Percentiles rank a stretch among this genome's conserved stretches.
Conservation (phyloP, 176 grass and related monocot species). For the Phoenix roebelenii region DNA sequence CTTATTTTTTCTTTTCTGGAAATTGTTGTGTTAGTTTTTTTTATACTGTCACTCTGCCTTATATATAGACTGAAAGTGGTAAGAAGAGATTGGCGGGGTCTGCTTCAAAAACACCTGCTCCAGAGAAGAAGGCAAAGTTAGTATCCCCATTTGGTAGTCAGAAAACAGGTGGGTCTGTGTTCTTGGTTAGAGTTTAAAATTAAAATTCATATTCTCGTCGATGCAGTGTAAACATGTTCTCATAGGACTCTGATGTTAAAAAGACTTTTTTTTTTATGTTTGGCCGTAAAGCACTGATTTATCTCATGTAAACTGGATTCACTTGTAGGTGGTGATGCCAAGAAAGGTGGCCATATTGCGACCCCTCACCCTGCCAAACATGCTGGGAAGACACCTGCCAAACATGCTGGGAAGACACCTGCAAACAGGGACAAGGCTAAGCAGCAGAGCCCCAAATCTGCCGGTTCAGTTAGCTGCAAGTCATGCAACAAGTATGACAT, state of each 20-base stretch:
- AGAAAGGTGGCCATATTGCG: conserved; percentile 51
- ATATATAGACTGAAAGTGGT: conserved; percentile 34
- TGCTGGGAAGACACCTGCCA: conserved; percentile 43
- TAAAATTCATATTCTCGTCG: too few relatives aligned
- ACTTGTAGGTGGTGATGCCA: conserved; percentile 32
- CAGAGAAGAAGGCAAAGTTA: conserved; percentile 79
- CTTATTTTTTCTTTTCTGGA: neutral
- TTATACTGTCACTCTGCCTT: neutral
- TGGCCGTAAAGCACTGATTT: too few relatives aligned
- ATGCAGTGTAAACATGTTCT: too few relatives aligned
- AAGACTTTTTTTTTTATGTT: too few relatives aligned
- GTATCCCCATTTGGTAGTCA: conserved; percentile 36
- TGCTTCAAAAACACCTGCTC: conserved; percentile 38
- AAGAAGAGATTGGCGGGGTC: conserved; percentile 49
- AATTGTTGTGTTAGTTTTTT: neutral
- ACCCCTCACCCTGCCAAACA: conserved; percentile 79
- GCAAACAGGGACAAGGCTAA: conserved; percentile 44
- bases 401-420: conserved; percentile 47
- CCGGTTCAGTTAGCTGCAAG: conserved; percentile 43
- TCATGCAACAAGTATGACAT: conserved; percentile 66
- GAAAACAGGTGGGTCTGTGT: conserved; percentile 40
- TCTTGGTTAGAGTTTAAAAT: neutral
- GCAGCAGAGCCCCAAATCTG: conserved; percentile 55
- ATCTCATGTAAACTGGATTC: too few relatives aligned
- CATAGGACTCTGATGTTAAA: too few relatives aligned